Conservation (phyloP, 768 basidiomycete genomes). For the Kwoniella dejecticola region DNA sequence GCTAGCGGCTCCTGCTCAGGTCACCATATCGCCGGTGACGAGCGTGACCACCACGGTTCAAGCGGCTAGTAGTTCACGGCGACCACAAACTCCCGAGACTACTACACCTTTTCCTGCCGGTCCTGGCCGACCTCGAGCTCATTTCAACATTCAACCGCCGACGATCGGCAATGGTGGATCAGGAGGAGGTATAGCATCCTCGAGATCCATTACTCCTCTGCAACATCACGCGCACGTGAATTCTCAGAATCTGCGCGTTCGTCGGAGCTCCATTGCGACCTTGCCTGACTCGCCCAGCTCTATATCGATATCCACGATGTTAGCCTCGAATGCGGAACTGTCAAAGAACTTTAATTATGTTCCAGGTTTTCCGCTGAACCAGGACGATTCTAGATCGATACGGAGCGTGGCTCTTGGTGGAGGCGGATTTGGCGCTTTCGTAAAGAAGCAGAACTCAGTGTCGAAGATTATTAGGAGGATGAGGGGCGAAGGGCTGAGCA, state of each 20-base stretch:
- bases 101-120: conserved; percentile 12
- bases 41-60: conserved; percentile 46
- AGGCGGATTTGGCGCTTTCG: conserved; percentile 35
- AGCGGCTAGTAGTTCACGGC: conserved; percentile 4
- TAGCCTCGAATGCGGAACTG: conserved; percentile 45
- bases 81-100: conserved; percentile 15
- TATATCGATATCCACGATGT: conserved; percentile 47
- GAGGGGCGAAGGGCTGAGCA: conserved; percentile 80
- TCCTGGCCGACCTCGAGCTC: conserved; percentile 14
- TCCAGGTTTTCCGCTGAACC: conserved; percentile 84
- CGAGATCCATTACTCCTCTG: conserved; percentile 20
- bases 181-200: conserved; percentile 20
- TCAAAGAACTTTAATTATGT: conserved; percentile 59
- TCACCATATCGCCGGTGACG: conserved; percentile 45
- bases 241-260: conserved; percentile 18
- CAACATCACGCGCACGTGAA: conserved; percentile 35
- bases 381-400: conserved; percentile 74
- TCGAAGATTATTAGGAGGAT: conserved; percentile 88
- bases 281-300: conserved; percentile 49
- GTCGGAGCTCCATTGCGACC: conserved; percentile 46
- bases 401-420: conserved; percentile 62
- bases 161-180: not conserved
- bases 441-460: conserved; percentile 74
- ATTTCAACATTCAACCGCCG: conserved; percentile 14
- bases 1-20: conserved; percentile 45